Percentiles rank a stretch among this genome's conserved stretches.
Evolutionary conservation across 2,329 filamentous ascomycete species (phyloP).

Genomic region (Fusarium brevicatenulatum): DNA sequence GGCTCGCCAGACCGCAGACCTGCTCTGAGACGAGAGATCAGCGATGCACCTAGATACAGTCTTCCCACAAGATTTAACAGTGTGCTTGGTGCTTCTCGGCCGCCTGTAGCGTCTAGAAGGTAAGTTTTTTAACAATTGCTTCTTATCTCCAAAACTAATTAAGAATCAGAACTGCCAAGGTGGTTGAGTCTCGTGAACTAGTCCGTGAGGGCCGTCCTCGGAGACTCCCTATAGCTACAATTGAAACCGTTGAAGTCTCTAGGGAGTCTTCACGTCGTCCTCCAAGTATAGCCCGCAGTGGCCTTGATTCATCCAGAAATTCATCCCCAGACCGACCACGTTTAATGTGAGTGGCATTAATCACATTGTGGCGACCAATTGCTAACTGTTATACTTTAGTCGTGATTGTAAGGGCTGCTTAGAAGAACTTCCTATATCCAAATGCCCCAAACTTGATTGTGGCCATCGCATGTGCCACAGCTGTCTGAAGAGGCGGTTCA

Average conservation of each 20-base stretch:
- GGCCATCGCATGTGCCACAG: conserved; percentile 83
- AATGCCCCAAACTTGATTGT: conserved; percentile 78
- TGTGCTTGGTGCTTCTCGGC: conserved; percentile 49
- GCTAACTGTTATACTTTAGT: conserved; percentile 53
- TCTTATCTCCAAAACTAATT: conserved; percentile 10
- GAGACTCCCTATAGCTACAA: conserved; percentile 16
- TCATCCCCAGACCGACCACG: conserved; percentile 42
- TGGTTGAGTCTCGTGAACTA: conserved; percentile 39
- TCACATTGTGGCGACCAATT: neutral
- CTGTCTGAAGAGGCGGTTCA: conserved; percentile 80
- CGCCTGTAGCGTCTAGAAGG: conserved; percentile 49
- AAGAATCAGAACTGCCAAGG: conserved; percentile 33
- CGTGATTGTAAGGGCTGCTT: conserved; percentile 79
- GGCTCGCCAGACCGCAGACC: conserved; percentile 45
- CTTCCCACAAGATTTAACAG: conserved; percentile 41
- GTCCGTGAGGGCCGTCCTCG: conserved; percentile 39
- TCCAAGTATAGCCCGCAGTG: conserved; percentile 43
- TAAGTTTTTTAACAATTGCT: conserved; percentile 16
- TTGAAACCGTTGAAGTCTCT: conserved; percentile 35
- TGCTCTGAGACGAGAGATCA: conserved; percentile 44
- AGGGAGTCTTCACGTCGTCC: conserved; percentile 43
- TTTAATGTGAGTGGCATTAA: conserved; percentile 38
- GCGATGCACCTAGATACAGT: conserved; percentile 45
- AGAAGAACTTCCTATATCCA: conserved; percentile 71
- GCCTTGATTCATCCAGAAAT: conserved; percentile 43